Evolutionary conservation across 371 early-diverging fungal genomes (phyloP).

Genomic region (Lichtheimia corymbifera): DNA sequence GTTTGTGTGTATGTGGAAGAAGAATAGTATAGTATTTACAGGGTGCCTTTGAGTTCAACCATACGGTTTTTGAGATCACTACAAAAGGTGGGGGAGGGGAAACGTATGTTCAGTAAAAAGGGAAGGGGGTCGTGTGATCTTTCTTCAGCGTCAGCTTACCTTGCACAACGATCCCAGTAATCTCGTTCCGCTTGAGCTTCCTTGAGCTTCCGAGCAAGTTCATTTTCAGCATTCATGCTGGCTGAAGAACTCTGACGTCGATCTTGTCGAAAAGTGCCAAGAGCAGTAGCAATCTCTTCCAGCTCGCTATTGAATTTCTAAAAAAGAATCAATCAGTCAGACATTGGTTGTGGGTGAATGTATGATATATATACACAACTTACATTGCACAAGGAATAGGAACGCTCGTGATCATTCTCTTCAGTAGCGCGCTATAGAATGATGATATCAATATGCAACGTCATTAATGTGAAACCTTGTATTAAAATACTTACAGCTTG

Average conservation of each 20-base stretch:
- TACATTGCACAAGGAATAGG: not conserved
- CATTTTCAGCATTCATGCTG: constrained; percentile 6
- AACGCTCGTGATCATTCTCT: not conserved
- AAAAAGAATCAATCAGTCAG: not conserved
- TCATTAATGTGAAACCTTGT: not conserved
- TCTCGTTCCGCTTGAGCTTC: constrained; percentile 22
- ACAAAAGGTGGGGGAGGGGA: not conserved
- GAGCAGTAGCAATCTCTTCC: constrained; percentile 19
- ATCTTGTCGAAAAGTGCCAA: constrained; percentile 15
- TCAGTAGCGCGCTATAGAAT: not conserved
- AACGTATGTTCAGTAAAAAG: no score
- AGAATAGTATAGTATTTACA: constrained; percentile 3
- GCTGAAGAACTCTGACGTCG: constrained; percentile 4
- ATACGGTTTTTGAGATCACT: constrained; percentile 24
- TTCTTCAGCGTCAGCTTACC: constrained; percentile 6
- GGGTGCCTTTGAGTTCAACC: constrained; percentile 1
- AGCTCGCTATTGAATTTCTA: constrained; percentile 23
- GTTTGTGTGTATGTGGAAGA: not conserved
- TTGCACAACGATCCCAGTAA: constrained; percentile 24
- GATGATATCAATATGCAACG: not conserved
- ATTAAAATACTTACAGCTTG: constrained; percentile 13
- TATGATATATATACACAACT: not conserved
- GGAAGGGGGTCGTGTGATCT: no score
- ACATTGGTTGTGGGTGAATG: not conserved
- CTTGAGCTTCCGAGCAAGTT: constrained; percentile 16